Conservation (phyloP, 2,329 filamentous ascomycete genomes). For the Harringtonia lauricola region DNA sequence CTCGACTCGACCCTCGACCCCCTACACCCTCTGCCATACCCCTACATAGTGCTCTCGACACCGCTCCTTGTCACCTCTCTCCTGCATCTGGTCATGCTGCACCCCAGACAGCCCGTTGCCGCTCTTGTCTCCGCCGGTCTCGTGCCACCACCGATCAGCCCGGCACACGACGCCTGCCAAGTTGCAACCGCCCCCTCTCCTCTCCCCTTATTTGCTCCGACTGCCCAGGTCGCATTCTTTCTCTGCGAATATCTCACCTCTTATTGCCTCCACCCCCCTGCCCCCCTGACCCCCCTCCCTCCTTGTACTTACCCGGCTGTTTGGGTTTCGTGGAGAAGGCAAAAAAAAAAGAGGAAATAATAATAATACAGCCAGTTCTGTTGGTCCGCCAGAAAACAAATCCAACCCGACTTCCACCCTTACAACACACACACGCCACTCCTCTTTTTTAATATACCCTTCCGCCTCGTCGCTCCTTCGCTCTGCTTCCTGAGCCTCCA, state of each 20-base stretch:
- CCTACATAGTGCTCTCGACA: too few relatives aligned
- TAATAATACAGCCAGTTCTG: neutral
- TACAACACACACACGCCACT: constrained; percentile 3
- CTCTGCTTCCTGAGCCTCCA: neutral
- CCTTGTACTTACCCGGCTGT: constrained; percentile 6
- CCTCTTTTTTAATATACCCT: constrained; percentile 1
- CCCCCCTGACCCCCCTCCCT: neutral
- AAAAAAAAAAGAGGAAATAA: neutral
- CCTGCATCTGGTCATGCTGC: too few relatives aligned
- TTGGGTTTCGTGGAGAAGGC: constrained; percentile 8
- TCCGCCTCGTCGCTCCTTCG: neutral
- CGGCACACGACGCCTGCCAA: too few relatives aligned
- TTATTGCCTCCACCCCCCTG: neutral
- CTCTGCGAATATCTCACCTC: neutral
- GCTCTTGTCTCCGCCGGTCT: too few relatives aligned
- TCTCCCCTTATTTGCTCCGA: too few relatives aligned
- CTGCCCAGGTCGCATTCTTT: neutral
- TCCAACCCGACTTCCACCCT: neutral
- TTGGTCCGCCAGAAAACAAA: neutral
- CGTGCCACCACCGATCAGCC: too few relatives aligned
- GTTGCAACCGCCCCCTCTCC: too few relatives aligned
- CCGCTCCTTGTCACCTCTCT: too few relatives aligned
- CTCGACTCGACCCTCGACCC: too few relatives aligned
- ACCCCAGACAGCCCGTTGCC: too few relatives aligned
- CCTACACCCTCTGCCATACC: too few relatives aligned